These are phyloP conservation scores for Podila epigama DNA, from an alignment of 192 early-diverging fungal species.

Conservation along the genomic window DNA sequence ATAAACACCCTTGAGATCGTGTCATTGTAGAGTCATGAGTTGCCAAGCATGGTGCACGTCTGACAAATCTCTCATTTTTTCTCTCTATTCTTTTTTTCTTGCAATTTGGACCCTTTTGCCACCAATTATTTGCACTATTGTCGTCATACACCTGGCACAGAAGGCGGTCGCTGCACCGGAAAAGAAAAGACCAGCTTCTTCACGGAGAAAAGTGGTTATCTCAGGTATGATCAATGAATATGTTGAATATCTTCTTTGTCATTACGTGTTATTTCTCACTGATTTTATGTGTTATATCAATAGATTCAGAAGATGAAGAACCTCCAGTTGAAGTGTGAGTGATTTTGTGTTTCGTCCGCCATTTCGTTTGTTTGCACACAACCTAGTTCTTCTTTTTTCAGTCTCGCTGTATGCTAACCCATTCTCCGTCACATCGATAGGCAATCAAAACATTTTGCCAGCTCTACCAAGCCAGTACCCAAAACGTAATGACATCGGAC, in stretches of 20 bases:
- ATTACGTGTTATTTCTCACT: neutral
- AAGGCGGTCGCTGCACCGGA: conserved; percentile 20
- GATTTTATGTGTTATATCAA: neutral
- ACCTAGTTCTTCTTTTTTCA: neutral
- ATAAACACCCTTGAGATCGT: neutral
- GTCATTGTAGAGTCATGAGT: too few relatives aligned
- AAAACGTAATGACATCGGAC: conserved; percentile 10
- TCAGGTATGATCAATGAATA: conserved; percentile 5
- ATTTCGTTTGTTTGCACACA: neutral
- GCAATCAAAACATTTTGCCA: conserved; percentile 36
- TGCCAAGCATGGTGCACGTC: neutral
- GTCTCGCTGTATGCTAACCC: neutral
- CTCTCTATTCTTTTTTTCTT: neutral
- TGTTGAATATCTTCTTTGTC: neutral
- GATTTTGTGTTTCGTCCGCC: neutral
- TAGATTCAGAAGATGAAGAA: conserved; percentile 42
- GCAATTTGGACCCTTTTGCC: conserved; percentile 42
- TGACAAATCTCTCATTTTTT: neutral
- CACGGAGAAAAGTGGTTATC: conserved; percentile 29
- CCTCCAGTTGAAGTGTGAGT: conserved; percentile 25
- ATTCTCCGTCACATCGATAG: conserved; percentile 8
- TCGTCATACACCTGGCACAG: neutral
- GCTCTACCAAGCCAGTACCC: neutral
- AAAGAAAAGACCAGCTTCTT: conserved; percentile 7
- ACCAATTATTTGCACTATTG: conserved; percentile 15